These are phyloP conservation scores for Stephania yunnanensis DNA, from an alignment of 164 flowering plant species.

Conservation along the genomic window DNA sequence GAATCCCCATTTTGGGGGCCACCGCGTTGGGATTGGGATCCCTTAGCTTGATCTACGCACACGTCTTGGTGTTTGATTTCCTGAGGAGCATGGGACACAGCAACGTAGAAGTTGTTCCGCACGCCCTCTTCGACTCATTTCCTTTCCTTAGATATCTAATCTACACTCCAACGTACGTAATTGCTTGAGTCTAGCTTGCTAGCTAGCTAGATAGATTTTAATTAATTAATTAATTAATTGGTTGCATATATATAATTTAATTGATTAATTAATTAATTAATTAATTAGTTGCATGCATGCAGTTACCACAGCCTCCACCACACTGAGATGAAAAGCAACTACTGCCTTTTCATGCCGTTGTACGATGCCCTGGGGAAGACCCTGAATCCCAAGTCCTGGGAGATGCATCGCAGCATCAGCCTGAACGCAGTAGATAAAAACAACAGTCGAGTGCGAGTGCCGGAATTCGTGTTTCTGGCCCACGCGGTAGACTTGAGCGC, in stretches of 20 bases:
- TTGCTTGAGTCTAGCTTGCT: too few relatives aligned
- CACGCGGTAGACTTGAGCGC: conserved; percentile 68
- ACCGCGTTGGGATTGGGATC: conserved; percentile 56
- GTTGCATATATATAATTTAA: too few relatives aligned
- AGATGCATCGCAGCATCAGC: conserved; percentile 48
- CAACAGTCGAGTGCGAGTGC: conserved; percentile 23
- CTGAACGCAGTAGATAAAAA: conserved; percentile 20
- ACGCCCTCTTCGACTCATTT: conserved; percentile 36
- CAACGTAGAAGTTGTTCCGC: conserved; percentile 76
- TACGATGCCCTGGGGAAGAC: conserved; percentile 70
- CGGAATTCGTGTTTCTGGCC: conserved; percentile 85
- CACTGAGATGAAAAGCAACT: conserved; percentile 57
- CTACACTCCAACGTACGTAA: conserved; percentile 49
- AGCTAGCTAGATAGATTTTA: too few relatives aligned
- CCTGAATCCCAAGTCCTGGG: conserved; percentile 62
- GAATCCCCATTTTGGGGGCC: conserved; percentile 62
- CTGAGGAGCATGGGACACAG: conserved; percentile 73
- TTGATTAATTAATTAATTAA: too few relatives aligned
- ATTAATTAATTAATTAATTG: too few relatives aligned
- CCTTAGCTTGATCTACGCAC: conserved; percentile 35
- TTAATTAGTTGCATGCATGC: conserved; percentile 6
- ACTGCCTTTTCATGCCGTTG: conserved; percentile 93
- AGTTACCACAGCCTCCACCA: conserved; percentile 89
- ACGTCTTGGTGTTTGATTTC: conserved; percentile 62
- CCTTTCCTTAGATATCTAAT: conserved; percentile 61